Evolutionary conservation across 192 early-diverging fungal genomes (phyloP).

Genomic region (Piromyces finnis): DNA sequence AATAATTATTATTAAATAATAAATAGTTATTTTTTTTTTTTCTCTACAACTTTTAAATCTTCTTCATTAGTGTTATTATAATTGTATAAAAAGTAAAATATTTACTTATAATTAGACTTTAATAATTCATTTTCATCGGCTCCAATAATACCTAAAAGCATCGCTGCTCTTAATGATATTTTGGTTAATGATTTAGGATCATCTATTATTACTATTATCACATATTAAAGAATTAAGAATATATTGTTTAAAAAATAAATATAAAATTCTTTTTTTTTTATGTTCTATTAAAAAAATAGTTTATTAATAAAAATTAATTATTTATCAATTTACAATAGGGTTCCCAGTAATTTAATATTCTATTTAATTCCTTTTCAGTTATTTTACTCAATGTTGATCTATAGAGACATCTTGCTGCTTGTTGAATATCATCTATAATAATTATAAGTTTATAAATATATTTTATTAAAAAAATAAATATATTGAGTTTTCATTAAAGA

Average conservation of each 20-base stretch:
- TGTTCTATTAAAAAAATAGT: no score
- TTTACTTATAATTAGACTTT: conserved; percentile 12
- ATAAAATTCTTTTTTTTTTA: not conserved
- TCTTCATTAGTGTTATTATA: no score
- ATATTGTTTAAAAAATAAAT: no score
- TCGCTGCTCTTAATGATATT: conserved; percentile 27
- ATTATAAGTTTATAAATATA: no score
- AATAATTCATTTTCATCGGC: conserved; percentile 30
- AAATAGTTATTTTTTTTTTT: no score
- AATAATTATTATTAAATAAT: no score
- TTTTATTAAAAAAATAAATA: no score
- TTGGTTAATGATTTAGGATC: conserved; percentile 27
- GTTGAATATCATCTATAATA: conserved; percentile 37
- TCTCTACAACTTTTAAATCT: no score
- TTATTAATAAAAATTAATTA: no score
- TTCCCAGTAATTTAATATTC: conserved; percentile 49
- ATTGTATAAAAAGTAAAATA: no score
- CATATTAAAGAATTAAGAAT: no score
- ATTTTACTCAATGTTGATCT: conserved; percentile 25
- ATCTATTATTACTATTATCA: conserved; percentile 13
- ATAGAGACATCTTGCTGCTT: conserved; percentile 41
- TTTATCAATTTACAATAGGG: conserved; percentile 22
- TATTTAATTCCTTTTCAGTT: conserved; percentile 18
- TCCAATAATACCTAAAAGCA: conserved; percentile 62
- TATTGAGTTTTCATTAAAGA: not conserved